phyloP scores from a whole-genome alignment of 2,329 filamentous ascomycete genomes.

The Neurospora sp. region DNA sequence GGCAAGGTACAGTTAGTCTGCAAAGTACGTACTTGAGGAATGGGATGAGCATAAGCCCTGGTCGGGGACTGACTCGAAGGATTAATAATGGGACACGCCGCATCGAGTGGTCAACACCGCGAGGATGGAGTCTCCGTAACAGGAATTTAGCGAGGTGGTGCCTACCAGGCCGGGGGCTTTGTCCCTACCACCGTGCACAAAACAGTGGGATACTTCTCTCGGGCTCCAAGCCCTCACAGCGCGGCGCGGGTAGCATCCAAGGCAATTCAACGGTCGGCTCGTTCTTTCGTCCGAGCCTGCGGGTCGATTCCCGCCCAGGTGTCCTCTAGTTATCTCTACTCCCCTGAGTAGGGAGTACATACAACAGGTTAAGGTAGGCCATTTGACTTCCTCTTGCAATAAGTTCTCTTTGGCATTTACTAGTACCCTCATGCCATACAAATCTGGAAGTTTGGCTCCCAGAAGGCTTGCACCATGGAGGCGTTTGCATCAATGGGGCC shows the following conservation, averaged over 20 bases:
- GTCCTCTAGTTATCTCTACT: neutral
- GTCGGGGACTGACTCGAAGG: conserved; percentile 8
- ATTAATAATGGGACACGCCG: conserved; percentile 15
- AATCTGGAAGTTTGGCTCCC: neutral
- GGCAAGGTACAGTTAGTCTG: conserved; percentile 2
- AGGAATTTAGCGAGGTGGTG: neutral
- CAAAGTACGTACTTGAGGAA: neutral
- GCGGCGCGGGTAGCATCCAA: neutral
- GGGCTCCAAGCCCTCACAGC: neutral
- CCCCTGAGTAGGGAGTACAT: neutral
- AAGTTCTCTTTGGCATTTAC: neutral
- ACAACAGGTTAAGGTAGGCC: neutral
- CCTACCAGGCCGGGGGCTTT: neutral
- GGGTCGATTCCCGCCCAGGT: neutral
- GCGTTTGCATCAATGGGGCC: neutral
- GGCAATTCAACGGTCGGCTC: neutral
- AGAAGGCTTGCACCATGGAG: neutral
- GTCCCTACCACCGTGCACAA: neutral
- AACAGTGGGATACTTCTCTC: neutral
- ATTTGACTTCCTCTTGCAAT: neutral
- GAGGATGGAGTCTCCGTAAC: neutral
- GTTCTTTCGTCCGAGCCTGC: neutral
- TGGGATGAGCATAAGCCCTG: conserved; percentile 9
- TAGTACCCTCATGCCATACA: neutral
- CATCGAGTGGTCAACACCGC: neutral